Evolutionary conservation across 2,329 filamentous ascomycete genomes (phyloP).

Genomic region (Biscogniauxia sp.): DNA sequence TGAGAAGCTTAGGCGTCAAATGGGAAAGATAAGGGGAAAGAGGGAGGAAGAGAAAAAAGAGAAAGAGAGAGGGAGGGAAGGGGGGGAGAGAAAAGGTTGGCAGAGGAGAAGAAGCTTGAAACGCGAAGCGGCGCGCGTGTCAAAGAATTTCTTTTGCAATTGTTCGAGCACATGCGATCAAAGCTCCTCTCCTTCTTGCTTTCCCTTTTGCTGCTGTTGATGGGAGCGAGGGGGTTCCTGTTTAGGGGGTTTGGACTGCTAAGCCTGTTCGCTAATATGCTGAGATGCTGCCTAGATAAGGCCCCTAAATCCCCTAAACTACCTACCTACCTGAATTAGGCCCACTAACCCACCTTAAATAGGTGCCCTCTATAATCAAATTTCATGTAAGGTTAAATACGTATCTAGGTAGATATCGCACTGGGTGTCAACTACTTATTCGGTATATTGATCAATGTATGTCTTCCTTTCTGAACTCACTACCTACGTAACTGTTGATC

Average conservation of each 20-base stretch:
- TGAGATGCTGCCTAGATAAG: background rate
- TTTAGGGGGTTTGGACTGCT: background rate
- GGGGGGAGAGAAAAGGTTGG: background rate
- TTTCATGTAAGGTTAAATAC: too few species aligned
- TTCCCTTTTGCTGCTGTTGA: too few species aligned
- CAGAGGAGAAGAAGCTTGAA: background rate
- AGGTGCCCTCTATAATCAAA: background rate
- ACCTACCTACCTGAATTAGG: background rate
- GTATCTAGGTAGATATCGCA: too few species aligned
- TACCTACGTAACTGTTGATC: too few species aligned
- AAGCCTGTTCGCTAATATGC: background rate
- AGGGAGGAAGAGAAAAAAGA: background rate
- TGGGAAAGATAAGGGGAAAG: background rate
- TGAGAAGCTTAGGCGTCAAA: background rate
- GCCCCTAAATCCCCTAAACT: too few species aligned
- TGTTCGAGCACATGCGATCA: background rate
- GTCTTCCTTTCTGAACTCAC: too few species aligned
- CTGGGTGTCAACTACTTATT: too few species aligned
- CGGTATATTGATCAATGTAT: too few species aligned
- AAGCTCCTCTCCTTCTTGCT: background rate
- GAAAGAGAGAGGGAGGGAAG: background rate
- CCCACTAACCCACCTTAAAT: background rate
- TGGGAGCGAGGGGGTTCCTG: too few species aligned
- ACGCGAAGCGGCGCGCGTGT: background rate
- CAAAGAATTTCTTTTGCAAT: background rate